Conservation (phyloP, 176 grass and related monocot species). For the Oryza australiensis region DNA sequence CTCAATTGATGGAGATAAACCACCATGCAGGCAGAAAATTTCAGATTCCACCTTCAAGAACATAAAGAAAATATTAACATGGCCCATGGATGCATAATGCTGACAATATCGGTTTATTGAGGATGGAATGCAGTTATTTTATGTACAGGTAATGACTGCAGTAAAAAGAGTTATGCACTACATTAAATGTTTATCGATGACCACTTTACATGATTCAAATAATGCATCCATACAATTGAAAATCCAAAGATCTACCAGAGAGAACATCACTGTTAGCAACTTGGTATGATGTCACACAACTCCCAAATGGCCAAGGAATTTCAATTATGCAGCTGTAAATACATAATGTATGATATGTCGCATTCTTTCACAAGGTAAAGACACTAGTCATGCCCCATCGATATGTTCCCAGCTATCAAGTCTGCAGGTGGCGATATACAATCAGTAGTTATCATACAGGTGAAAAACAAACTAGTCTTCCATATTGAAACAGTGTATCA, state of each 20-base stretch:
- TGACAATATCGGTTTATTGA: not conserved
- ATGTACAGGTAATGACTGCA: not conserved
- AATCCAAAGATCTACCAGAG: not conserved
- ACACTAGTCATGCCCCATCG: slow-evolving; percentile 12
- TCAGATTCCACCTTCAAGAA: slow-evolving; percentile 89
- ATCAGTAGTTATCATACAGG: not conserved
- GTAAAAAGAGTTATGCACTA: not conserved
- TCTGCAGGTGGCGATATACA: slow-evolving; percentile 4
- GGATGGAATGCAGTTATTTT: not conserved
- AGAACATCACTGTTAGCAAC: not conserved
- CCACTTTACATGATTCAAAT: not conserved
- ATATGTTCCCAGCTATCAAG: not conserved
- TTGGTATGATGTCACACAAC: not conserved
- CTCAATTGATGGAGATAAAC: slow-evolving; percentile 94
- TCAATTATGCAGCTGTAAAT: not conserved
- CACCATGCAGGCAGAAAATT: slow-evolving; percentile 97
- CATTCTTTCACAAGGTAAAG: not conserved
- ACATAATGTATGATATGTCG: not conserved
- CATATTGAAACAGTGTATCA: slow-evolving; percentile 1
- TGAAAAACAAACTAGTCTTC: not conserved
- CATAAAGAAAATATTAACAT: slow-evolving; percentile 27
- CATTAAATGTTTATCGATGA: not conserved
- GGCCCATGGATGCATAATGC: not conserved
- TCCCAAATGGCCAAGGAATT: slow-evolving; percentile 11
- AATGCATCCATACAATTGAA: slow-evolving; percentile 17